Conservation (phyloP, 371 early-diverging fungal species). For the Gilbertella persicaria region DNA sequence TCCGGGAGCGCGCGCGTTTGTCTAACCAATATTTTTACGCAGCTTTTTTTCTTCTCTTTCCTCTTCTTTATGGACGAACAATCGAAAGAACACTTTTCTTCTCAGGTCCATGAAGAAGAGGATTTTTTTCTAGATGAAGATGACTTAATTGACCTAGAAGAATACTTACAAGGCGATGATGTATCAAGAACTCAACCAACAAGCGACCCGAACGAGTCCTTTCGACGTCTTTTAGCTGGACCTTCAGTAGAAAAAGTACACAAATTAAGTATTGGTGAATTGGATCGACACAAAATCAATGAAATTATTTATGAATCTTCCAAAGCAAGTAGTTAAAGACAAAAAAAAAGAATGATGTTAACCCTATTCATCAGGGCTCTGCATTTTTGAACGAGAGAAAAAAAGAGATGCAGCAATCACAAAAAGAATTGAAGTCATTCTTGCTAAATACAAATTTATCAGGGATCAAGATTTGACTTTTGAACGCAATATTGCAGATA, state of each 20-base stretch:
- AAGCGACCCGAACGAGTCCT: slow-evolving; percentile 15
- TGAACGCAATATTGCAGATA: slow-evolving; percentile 44
- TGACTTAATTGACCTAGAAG: slow-evolving; percentile 2
- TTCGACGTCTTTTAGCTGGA: slow-evolving; percentile 40
- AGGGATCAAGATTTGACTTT: slow-evolving; percentile 40
- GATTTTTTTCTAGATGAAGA: slow-evolving; percentile 42
- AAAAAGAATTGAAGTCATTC: slow-evolving; percentile 45
- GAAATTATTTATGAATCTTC: slow-evolving; percentile 63
- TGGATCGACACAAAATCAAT: slow-evolving; percentile 51
- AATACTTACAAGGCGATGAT: not conserved
- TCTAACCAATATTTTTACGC: too few relatives aligned
- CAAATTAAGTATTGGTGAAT: slow-evolving; percentile 38
- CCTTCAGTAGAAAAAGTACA: slow-evolving; percentile 40
- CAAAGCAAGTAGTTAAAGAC: too few relatives aligned
- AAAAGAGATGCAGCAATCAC: slow-evolving; percentile 49
- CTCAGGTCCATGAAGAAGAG: slow-evolving; percentile 40
- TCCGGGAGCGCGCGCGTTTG: too few relatives aligned
- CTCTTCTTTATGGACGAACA: too few relatives aligned
- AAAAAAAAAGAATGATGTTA: too few relatives aligned
- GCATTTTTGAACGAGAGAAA: slow-evolving; percentile 60
- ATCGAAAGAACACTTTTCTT: too few relatives aligned
- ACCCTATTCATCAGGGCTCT: slow-evolving; percentile 66
- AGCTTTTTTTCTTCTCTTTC: too few relatives aligned
- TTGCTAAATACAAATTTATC: slow-evolving; percentile 44
- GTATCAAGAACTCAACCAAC: slow-evolving; percentile 2